These are phyloP conservation scores for Mycotypha africana DNA, from an alignment of 371 early-diverging fungal genomes.

Conservation along the genomic window DNA sequence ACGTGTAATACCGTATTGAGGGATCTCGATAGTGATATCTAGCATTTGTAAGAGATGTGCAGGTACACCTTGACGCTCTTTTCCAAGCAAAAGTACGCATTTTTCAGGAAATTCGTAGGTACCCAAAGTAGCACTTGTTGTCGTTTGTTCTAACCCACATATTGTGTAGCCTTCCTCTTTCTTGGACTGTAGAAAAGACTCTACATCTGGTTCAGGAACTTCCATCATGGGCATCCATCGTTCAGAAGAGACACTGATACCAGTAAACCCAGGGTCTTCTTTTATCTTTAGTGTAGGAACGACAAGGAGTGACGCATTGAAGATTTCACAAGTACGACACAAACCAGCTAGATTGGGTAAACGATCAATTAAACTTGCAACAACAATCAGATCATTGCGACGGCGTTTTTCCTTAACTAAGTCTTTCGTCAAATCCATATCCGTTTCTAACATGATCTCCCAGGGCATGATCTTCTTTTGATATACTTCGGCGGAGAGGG, in stretches of 20 bases:
- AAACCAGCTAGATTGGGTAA: conserved; percentile 63
- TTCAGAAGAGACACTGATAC: conserved; percentile 51
- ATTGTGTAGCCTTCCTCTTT: conserved; percentile 53
- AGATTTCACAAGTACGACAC: conserved; percentile 63
- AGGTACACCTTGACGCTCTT: conserved; percentile 57
- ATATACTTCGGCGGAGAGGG: conserved; percentile 21
- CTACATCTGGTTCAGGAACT: conserved; percentile 39
- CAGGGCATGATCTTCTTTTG: conserved; percentile 67
- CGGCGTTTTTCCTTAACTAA: conserved; percentile 31
- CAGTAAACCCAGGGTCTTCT: conserved; percentile 49
- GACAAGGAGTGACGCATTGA: conserved; percentile 52
- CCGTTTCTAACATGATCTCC: conserved; percentile 54
- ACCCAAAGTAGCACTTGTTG: conserved; percentile 47
- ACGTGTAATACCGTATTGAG: conserved; percentile 58
- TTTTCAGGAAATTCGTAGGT: conserved; percentile 53
- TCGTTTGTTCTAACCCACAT: conserved; percentile 67
- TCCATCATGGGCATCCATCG: conserved; percentile 64
- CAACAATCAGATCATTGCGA: conserved; percentile 54
- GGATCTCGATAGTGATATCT: conserved; percentile 59
- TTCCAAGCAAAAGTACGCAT: conserved; percentile 49
- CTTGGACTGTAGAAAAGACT: conserved; percentile 35
- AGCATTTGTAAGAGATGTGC: conserved; percentile 49
- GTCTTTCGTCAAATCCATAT: conserved; percentile 39
- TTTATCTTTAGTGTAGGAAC: conserved; percentile 37
- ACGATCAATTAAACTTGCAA: conserved; percentile 54